phyloP scores from a whole-genome alignment of 352 stramenopile genomes.

The Pythium volutum region DNA sequence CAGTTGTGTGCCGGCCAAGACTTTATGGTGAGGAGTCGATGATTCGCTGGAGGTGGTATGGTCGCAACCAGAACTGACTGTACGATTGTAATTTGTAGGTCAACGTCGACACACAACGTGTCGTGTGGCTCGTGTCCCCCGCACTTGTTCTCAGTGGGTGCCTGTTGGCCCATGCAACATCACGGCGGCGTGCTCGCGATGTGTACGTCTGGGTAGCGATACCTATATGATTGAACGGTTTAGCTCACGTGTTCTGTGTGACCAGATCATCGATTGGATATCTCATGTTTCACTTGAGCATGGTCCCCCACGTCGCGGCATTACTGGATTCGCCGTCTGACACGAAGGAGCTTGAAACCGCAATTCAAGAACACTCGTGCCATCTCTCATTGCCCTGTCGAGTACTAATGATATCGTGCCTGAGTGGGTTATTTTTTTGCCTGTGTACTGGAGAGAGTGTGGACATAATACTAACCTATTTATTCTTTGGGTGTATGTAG shows the following conservation, averaged over 20 bases:
- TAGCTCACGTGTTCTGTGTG: background rate
- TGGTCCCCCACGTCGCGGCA: conserved; percentile 30
- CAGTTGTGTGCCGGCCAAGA: conserved; percentile 43
- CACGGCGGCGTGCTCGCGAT: conserved; percentile 37
- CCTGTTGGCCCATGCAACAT: conserved; percentile 37
- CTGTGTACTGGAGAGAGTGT: background rate
- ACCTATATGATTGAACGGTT: background rate
- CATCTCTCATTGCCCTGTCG: conserved; percentile 43
- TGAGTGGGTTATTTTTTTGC: conserved; percentile 32
- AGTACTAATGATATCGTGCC: conserved; percentile 43
- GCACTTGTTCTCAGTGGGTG: conserved; percentile 49
- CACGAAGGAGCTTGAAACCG: conserved; percentile 31
- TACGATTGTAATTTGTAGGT: conserved; percentile 27
- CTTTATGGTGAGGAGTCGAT: conserved; percentile 34
- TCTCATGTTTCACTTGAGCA: conserved; percentile 58
- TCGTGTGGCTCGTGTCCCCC: conserved; percentile 43
- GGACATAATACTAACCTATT: background rate
- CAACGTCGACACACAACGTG: conserved; percentile 25
- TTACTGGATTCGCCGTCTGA: background rate
- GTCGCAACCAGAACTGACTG: background rate
- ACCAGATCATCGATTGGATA: conserved; percentile 49
- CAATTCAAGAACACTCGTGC: conserved; percentile 47
- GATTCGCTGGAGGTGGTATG: background rate
- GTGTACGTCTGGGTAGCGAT: conserved; percentile 31
- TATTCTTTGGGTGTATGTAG: background rate